A percentile compares a stretch with the other conserved stretches of the same genome.
Evolutionary conservation across 2,329 filamentous ascomycete genomes (phyloP).

Genomic region (Sclerotinia minor): DNA sequence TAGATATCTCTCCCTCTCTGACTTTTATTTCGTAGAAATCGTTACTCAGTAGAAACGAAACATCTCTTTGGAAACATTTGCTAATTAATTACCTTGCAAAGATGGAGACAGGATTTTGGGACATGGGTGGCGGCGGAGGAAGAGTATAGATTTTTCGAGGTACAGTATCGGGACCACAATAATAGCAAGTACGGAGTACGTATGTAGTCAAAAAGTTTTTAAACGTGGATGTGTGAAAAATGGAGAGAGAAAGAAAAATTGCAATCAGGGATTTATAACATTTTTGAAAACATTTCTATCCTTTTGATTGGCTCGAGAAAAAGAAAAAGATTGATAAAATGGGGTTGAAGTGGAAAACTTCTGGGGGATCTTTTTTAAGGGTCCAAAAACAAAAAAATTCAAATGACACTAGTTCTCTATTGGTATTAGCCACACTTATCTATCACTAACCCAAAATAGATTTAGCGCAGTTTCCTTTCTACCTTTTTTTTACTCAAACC

Average conservation of each 20-base stretch:
- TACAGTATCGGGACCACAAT: not conserved
- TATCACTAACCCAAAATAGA: not conserved
- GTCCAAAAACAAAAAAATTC: constrained; percentile 11
- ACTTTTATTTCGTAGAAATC: not conserved
- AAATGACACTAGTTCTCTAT: not conserved
- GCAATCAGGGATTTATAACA: constrained; percentile 15
- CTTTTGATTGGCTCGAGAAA: constrained; percentile 5
- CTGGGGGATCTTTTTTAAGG: not conserved
- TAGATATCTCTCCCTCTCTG: constrained; percentile 18
- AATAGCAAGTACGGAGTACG: not conserved
- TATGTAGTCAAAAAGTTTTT: not conserved
- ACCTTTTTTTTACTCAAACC: constrained; percentile 30
- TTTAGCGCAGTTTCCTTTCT: constrained; percentile 9
- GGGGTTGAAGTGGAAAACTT: not conserved
- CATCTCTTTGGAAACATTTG: constrained; percentile 1
- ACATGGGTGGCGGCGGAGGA: constrained; percentile 54
- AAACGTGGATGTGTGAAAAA: not conserved
- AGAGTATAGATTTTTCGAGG: constrained; percentile 7
- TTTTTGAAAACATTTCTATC: constrained; percentile 11
- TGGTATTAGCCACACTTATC: not conserved
- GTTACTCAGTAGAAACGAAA: not conserved
- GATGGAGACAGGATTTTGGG: constrained; percentile 76
- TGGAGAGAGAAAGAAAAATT: constrained; percentile 7
- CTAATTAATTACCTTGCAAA: constrained; percentile 45
- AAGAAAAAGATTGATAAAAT: not conserved